These are phyloP conservation scores for Aspergillus avenaceus DNA, from an alignment of 495 filamentous ascomycete genomes.

Conservation along the genomic window DNA sequence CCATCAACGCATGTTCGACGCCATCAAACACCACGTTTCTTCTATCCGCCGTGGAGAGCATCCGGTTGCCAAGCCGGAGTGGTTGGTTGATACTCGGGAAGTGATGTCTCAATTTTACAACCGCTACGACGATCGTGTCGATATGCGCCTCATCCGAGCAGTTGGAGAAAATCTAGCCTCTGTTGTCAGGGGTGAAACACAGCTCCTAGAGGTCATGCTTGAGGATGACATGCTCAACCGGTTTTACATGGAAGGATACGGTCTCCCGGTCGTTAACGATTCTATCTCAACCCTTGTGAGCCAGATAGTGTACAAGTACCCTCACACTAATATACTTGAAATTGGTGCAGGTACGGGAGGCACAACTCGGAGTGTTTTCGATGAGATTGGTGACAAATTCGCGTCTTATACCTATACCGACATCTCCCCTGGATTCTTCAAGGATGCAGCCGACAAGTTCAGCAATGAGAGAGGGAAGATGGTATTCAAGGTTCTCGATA, in stretches of 20 bases:
- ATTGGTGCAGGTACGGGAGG: slow-evolving; percentile 30
- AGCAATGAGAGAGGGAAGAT: slow-evolving; percentile 17
- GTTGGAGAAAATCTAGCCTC: slow-evolving; percentile 34
- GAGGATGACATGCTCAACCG: neutral
- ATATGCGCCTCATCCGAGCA: slow-evolving; percentile 18
- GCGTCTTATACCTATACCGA: slow-evolving; percentile 43
- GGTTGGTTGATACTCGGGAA: neutral
- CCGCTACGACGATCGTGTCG: slow-evolving; percentile 2
- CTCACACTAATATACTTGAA: slow-evolving; percentile 11
- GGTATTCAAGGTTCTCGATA: slow-evolving; percentile 36
- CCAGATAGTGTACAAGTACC: slow-evolving; percentile 23
- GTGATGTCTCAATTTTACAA: neutral
- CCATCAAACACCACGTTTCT: no score
- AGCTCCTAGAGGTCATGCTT: slow-evolving; percentile 31
- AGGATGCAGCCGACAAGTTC: slow-evolving; percentile 7
- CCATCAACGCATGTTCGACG: no score
- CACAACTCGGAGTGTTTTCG: slow-evolving; percentile 26
- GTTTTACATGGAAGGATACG: neutral
- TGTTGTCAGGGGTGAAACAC: slow-evolving; percentile 35
- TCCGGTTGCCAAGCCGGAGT: neutral
- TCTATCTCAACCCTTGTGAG: neutral
- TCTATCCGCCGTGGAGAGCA: no score
- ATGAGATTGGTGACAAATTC: neutral
- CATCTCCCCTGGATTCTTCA: slow-evolving; percentile 40
- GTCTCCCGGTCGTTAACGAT: neutral